Evolutionary conservation across 768 basidiomycete species (phyloP).

Genomic region (Boletus subparvulus): DNA sequence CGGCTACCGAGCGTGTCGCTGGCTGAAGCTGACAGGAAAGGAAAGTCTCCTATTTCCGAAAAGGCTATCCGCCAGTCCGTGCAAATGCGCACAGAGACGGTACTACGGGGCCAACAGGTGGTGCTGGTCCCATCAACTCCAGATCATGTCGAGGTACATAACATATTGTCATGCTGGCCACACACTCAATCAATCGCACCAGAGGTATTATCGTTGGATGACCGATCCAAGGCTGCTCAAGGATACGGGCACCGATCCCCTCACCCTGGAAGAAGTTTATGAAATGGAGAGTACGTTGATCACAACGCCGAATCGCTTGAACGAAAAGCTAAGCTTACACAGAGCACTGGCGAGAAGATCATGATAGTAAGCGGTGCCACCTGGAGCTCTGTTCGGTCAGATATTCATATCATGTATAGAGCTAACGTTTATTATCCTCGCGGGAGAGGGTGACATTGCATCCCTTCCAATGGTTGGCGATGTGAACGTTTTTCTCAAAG

Average conservation of each 20-base stretch:
- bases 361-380: constrained; percentile 57
- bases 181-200: neutral
- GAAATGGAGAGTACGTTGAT: constrained; percentile 77
- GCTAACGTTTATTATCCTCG: constrained; percentile 87
- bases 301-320: neutral
- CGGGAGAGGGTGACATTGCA: constrained; percentile 32
- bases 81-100: constrained; percentile 26
- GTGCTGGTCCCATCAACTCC: constrained; percentile 81
- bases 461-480: constrained; percentile 81
- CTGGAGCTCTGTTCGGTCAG: neutral
- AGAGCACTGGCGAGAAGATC: constrained; percentile 86
- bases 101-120: constrained; percentile 64
- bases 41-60: constrained; percentile 16
- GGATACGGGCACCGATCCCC: constrained; percentile 82
- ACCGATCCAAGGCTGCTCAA: constrained; percentile 64
- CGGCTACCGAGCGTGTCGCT: neutral
- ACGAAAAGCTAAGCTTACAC: neutral
- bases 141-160: constrained; percentile 42
- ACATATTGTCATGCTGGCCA: neutral
- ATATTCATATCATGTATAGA: constrained; percentile 41
- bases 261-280: constrained; percentile 77
- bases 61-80: neutral
- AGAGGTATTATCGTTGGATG: constrained; percentile 95
- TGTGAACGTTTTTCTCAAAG: constrained; percentile 86
- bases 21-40: constrained; percentile 10